Conservation (phyloP, 2,329 filamentous ascomycete genomes). For the Pseudocercospora pini-densiflorae region DNA sequence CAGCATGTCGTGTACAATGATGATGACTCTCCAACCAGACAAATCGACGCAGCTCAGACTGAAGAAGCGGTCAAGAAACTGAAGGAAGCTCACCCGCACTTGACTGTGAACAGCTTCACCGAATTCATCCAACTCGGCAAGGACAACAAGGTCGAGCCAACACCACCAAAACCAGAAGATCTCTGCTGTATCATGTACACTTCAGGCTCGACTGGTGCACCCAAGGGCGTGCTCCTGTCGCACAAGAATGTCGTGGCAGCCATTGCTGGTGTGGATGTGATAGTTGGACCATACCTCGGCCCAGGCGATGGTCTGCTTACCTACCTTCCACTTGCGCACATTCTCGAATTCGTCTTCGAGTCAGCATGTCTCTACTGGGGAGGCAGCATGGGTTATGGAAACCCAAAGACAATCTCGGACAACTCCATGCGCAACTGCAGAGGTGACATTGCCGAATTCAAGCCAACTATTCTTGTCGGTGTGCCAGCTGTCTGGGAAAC, state of each 20-base stretch:
- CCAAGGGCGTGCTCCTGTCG: conserved; percentile 84
- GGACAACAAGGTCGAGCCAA: conserved; percentile 71
- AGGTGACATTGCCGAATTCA: conserved; percentile 91
- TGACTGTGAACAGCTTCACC: conserved; percentile 60
- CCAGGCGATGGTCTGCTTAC: conserved; percentile 80
- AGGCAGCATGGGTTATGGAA: conserved; percentile 91
- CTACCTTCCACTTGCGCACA: conserved; percentile 93
- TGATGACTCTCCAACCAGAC: conserved; percentile 44
- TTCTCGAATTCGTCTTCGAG: conserved; percentile 95
- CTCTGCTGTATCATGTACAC: conserved; percentile 83
- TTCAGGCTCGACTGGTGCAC: conserved; percentile 84
- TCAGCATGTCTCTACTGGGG: conserved; percentile 89
- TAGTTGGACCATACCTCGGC: conserved; percentile 78
- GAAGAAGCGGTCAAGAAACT: conserved; percentile 59
- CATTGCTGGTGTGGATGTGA: conserved; percentile 77
- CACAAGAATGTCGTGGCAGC: conserved; percentile 82
- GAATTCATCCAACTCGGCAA: conserved; percentile 61
- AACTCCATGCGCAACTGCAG: conserved; percentile 83
- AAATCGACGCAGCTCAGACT: conserved; percentile 48
- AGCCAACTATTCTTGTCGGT: conserved; percentile 87
- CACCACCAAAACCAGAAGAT: conserved; percentile 74
- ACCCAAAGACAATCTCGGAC: conserved; percentile 86
- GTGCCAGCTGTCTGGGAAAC: conserved; percentile 98
- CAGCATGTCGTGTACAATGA: conserved; percentile 64
- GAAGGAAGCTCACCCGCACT: conserved; percentile 56